Evolutionary conservation across 1,284 basidiomycete species (phyloP).

Genomic region (Lentinus polychrous): DNA sequence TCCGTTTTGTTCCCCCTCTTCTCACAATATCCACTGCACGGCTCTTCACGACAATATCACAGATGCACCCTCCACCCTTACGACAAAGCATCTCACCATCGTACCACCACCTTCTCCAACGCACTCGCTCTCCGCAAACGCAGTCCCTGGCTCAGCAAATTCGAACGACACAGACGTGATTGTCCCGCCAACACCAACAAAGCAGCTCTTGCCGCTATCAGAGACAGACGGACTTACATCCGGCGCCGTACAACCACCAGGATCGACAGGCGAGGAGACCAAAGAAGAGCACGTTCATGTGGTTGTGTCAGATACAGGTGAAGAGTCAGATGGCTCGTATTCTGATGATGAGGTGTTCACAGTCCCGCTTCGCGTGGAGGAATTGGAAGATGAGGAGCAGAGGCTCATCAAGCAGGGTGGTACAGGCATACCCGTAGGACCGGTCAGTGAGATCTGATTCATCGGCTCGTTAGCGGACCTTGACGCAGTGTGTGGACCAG

Average conservation of each 20-base stretch:
- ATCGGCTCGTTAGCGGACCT: neutral
- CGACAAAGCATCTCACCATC: neutral
- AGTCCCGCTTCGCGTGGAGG: conserved; percentile 33
- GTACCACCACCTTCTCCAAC: conserved; percentile 4
- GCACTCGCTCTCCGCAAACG: no score
- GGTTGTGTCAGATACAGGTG: conserved; percentile 26
- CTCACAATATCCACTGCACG: neutral
- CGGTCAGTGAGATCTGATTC: conserved; percentile 36
- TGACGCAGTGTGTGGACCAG: conserved; percentile 29
- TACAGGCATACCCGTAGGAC: conserved; percentile 74
- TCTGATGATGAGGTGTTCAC: conserved; percentile 43
- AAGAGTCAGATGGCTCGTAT: conserved; percentile 35
- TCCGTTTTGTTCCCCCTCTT: neutral
- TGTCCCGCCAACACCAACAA: conserved; percentile 49
- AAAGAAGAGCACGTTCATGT: conserved; percentile 19
- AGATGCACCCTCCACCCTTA: neutral
- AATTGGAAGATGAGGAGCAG: conserved; percentile 73
- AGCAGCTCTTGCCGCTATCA: conserved; percentile 28
- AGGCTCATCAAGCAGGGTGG: conserved; percentile 76
- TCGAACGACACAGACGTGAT: conserved; percentile 30
- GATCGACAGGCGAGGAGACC: conserved; percentile 49
- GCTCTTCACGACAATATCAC: neutral
- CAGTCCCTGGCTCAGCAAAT: neutral
- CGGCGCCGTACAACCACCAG: conserved; percentile 66
- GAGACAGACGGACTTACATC: conserved; percentile 67